These are phyloP conservation scores for Podosphaera xanthii DNA, from an alignment of 2,329 filamentous ascomycete genomes.

Conservation along the genomic window DNA sequence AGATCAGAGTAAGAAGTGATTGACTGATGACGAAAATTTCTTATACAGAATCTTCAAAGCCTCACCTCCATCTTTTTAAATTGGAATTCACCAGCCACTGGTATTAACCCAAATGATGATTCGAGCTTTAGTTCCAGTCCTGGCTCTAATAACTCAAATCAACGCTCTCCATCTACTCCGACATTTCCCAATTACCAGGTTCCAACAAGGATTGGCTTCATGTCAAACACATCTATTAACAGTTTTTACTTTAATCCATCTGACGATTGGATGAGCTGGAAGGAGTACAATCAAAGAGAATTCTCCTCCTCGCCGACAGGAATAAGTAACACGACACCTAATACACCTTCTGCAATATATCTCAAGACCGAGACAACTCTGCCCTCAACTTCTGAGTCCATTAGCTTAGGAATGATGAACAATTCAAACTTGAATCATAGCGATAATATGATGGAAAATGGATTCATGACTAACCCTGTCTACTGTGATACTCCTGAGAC, in stretches of 20 bases:
- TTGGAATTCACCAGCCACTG: not conserved
- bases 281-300: constrained; percentile 6
- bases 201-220: not conserved
- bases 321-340: not conserved
- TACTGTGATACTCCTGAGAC: not conserved
- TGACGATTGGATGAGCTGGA: constrained; percentile 10
- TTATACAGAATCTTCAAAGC: not conserved
- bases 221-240: not conserved
- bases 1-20: not conserved
- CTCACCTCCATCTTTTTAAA: not conserved
- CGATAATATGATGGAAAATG: not conserved
- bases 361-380: not conserved
- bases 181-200: not conserved
- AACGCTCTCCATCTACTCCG: not conserved
- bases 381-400: not conserved
- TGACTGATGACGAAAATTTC: not conserved
- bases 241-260: constrained; percentile 5
- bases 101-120: not conserved
- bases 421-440: not conserved
- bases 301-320: constrained; percentile 1
- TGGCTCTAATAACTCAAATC: not conserved
- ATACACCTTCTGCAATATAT: not conserved
- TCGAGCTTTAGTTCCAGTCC: not conserved
- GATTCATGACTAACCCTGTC: not conserved
- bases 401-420: not conserved